Percentiles rank a stretch among this genome's conserved stretches.
Conservation (phyloP, 306 rosid species). For the Begonia peltatifolia region DNA sequence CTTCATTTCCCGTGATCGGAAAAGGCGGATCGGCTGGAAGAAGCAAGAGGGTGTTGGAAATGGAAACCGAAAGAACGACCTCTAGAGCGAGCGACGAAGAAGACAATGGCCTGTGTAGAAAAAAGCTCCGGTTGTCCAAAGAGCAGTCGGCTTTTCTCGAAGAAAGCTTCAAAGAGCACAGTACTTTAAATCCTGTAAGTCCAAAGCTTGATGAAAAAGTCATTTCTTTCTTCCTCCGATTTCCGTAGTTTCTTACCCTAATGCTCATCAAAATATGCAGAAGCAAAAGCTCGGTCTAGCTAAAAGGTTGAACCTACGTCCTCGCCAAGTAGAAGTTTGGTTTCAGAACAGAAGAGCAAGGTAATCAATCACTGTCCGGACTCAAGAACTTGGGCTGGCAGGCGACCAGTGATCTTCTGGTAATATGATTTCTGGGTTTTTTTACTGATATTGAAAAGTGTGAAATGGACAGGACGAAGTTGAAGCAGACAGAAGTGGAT, state of each 20-base stretch:
- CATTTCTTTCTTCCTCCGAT: no score
- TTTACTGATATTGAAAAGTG: neutral
- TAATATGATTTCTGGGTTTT: neutral
- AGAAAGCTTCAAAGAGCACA: constrained; percentile 85
- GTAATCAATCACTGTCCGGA: constrained; percentile 10
- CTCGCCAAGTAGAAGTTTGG: constrained; percentile 99
- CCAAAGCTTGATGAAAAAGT: no score
- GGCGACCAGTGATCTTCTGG: neutral
- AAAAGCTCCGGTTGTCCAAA: constrained; percentile 86
- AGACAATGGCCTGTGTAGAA: constrained; percentile 60
- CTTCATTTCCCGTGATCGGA: constrained; percentile 50
- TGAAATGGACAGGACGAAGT: constrained; percentile 49
- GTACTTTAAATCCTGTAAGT: constrained; percentile 86
- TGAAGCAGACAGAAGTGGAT: constrained; percentile 97
- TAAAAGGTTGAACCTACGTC: constrained; percentile 74
- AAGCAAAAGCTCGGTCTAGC: constrained; percentile 82
- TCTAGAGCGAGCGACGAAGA: constrained; percentile 80
- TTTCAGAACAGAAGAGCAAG: constrained; percentile 98
- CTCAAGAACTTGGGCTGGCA: neutral
- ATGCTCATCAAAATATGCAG: constrained; percentile 20
- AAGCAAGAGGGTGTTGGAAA: constrained; percentile 42
- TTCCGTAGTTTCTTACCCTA: no score
- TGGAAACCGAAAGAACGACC: constrained; percentile 38
- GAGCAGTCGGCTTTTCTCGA: constrained; percentile 89
- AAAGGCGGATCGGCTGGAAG: constrained; percentile 14